phyloP scores from a whole-genome alignment of 2,329 filamentous ascomycete species.

The Stemphylium vesicarium region DNA sequence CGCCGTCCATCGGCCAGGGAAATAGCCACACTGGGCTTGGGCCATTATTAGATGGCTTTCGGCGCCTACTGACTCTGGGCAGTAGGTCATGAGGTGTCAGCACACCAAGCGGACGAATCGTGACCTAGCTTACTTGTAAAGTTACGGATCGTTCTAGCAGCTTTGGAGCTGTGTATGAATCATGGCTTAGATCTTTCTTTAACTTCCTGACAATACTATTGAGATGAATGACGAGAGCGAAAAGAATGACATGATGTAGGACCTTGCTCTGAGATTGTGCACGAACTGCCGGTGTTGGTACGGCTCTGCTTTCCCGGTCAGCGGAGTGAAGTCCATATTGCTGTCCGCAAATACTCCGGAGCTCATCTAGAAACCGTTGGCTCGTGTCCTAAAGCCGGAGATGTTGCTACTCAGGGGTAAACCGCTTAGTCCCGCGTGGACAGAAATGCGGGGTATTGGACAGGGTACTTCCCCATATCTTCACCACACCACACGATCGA shows the following conservation, averaged over 20 bases:
- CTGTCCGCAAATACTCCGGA: slow-evolving; percentile 1
- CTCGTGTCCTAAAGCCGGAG: slow-evolving; percentile 9
- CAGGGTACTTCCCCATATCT: slow-evolving; percentile 7
- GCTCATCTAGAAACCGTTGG: slow-evolving; percentile 17
- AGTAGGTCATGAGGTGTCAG: slow-evolving; percentile 15
- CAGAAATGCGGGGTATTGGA: slow-evolving; percentile 21
- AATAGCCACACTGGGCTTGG: slow-evolving; percentile 7
- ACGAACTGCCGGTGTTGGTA: background rate
- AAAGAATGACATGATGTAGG: background rate
- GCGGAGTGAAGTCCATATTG: background rate
- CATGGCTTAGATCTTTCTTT: background rate
- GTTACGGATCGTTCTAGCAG: background rate
- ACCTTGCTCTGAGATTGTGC: background rate
- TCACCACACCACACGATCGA: background rate
- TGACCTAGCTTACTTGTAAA: background rate
- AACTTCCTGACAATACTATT: background rate
- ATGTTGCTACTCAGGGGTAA: slow-evolving; percentile 17
- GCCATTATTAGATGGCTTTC: slow-evolving; percentile 6
- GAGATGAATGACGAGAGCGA: background rate
- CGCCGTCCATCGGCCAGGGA: slow-evolving; percentile 13
- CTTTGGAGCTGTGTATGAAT: background rate
- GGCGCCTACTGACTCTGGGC: slow-evolving; percentile 10
- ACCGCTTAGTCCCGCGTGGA: slow-evolving; percentile 5
- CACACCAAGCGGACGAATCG: slow-evolving; percentile 11
- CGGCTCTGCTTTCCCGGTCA: background rate